phyloP scores from a whole-genome alignment of 1,284 basidiomycete species.

The Ceratobasidium theobromae region DNA sequence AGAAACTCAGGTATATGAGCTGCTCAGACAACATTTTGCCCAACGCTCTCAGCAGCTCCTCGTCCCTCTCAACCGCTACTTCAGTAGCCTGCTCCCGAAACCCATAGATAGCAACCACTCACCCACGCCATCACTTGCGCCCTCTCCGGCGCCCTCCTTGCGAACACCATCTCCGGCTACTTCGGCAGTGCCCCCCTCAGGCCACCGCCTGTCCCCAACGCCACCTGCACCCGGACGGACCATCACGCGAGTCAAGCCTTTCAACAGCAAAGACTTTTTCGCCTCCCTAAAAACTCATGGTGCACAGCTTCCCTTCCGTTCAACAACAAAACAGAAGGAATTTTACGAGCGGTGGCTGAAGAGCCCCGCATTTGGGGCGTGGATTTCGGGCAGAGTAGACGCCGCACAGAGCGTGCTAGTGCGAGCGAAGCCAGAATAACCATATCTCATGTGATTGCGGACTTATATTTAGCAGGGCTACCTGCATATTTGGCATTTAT shows the following conservation, averaged over 20 bases:
- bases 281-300: slow-evolving; percentile 79
- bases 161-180: slow-evolving; percentile 37
- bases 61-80: slow-evolving; percentile 91
- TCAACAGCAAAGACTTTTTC: slow-evolving; percentile 78
- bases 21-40: slow-evolving; percentile 83
- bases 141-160: slow-evolving; percentile 37
- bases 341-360: slow-evolving; percentile 75
- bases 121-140: slow-evolving; percentile 33
- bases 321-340: slow-evolving; percentile 59
- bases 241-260: slow-evolving; percentile 64
- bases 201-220: slow-evolving; percentile 17
- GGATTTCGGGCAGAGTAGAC: slow-evolving; percentile 74
- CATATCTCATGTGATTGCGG: background rate
- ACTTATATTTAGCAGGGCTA: background rate
- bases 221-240: slow-evolving; percentile 32
- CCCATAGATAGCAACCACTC: slow-evolving; percentile 33
- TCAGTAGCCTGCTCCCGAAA: slow-evolving; percentile 80
- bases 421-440: background rate
- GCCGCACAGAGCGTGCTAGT: slow-evolving; percentile 9
- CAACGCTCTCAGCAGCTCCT: slow-evolving; percentile 85
- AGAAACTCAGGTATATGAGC: slow-evolving; percentile 66
- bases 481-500: background rate
- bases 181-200: slow-evolving; percentile 1
- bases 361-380: slow-evolving; percentile 71
- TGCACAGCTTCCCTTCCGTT: slow-evolving; percentile 73